Evolutionary conservation across 2,329 filamentous ascomycete genomes (phyloP).

Genomic region (Nakataea oryzae): DNA sequence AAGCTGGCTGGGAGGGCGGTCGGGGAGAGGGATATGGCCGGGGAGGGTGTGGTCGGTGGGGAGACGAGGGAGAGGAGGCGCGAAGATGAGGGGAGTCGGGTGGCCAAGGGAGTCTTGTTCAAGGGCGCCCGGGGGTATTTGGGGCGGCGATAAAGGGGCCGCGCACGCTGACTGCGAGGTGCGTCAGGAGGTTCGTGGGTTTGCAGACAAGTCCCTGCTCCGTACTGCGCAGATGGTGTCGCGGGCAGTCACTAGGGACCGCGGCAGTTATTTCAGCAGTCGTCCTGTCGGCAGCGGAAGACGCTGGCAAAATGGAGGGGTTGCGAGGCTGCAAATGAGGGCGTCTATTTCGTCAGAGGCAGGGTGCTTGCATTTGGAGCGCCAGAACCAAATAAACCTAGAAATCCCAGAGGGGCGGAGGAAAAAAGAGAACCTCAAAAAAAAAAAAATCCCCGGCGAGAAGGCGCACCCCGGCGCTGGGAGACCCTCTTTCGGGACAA

Average conservation of each 20-base stretch:
- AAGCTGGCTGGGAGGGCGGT: neutral
- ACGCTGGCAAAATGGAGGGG: neutral
- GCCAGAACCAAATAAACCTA: neutral
- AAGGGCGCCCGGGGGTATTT: neutral
- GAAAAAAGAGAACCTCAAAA: neutral
- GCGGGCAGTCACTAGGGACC: neutral
- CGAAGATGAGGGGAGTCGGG: neutral
- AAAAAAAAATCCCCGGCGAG: neutral
- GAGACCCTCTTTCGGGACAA: neutral
- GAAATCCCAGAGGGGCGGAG: neutral
- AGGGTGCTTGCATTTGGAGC: neutral
- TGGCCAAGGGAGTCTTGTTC: neutral
- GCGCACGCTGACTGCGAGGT: neutral
- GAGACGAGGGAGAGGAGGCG: neutral
- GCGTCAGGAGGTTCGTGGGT: neutral
- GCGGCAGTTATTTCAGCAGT: neutral
- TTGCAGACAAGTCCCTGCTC: neutral
- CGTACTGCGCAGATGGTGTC: no score
- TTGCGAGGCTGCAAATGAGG: neutral
- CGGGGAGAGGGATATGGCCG: neutral
- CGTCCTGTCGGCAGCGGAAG: neutral
- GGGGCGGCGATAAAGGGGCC: no score
- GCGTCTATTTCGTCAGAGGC: neutral
- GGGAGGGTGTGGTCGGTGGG: neutral
- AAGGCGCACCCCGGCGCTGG: no score